Evolutionary conservation across 2,329 filamentous ascomycete genomes (phyloP).

Genomic region (Aspergillus fructus): DNA sequence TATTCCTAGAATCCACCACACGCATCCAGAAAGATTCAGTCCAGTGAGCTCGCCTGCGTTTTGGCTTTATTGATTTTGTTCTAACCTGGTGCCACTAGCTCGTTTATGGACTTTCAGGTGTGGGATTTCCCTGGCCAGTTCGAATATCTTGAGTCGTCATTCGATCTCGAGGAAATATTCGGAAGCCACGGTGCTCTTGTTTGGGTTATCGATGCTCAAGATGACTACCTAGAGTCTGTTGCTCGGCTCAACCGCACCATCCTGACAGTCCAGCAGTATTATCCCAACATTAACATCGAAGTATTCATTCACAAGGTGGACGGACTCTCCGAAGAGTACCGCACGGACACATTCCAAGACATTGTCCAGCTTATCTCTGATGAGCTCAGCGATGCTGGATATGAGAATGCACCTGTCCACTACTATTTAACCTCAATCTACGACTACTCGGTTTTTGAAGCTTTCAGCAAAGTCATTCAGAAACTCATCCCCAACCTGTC

Average conservation of each 20-base stretch:
- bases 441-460: slow-evolving; percentile 97
- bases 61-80: background rate
- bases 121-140: slow-evolving; percentile 97
- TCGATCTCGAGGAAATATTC: slow-evolving; percentile 92
- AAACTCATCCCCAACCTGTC: slow-evolving; percentile 92
- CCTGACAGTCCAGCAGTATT: slow-evolving; percentile 80
- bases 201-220: slow-evolving; percentile 98
- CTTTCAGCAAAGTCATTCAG: slow-evolving; percentile 97
- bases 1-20: slow-evolving; percentile 93
- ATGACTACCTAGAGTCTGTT: slow-evolving; percentile 93
- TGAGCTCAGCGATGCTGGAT: slow-evolving; percentile 87
- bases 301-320: slow-evolving; percentile 99
- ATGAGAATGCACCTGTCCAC: slow-evolving; percentile 88
- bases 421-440: slow-evolving; percentile 98
- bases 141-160: slow-evolving; percentile 84
- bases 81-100: slow-evolving; percentile 54
- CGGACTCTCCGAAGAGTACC: slow-evolving; percentile 94
- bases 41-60: slow-evolving; percentile 63
- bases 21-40: slow-evolving; percentile 93
- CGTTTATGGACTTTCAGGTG: slow-evolving; percentile 98
- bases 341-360: slow-evolving; percentile 92
- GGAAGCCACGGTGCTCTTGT: slow-evolving; percentile 91
- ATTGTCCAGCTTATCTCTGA: slow-evolving; percentile 96
- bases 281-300: slow-evolving; percentile 93
- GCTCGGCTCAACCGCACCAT: slow-evolving; percentile 84